phyloP scores from a whole-genome alignment of 1,284 basidiomycete genomes.

The Malassezia caprae region DNA sequence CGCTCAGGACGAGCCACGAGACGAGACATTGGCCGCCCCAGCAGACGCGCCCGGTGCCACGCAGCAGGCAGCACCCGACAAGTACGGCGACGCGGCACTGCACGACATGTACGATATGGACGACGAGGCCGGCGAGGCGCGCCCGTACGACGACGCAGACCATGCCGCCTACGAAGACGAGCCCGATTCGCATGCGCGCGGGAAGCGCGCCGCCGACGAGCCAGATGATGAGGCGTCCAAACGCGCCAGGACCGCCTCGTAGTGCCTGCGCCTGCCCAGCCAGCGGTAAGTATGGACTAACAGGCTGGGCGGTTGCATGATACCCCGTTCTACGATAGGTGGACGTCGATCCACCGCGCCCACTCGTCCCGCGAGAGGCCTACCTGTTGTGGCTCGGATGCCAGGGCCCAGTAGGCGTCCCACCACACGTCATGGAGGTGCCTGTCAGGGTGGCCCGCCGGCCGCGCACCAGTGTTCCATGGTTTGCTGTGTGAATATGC shows the following conservation, averaged over 20 bases:
- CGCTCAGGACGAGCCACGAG: background rate
- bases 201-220: background rate
- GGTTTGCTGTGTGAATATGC: constrained; percentile 23
- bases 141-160: background rate
- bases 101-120: constrained; percentile 12
- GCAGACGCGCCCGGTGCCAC: too few relatives aligned
- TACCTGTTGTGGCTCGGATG: background rate
- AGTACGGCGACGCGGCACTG: constrained; percentile 1
- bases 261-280: background rate
- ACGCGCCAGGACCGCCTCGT: background rate
- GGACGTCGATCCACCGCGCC: background rate
- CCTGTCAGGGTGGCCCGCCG: constrained; percentile 15
- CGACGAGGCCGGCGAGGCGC: constrained; percentile 2
- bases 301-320: background rate
- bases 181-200: background rate
- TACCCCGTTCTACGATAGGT: background rate
- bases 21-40: too few relatives aligned
- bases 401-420: constrained; percentile 18
- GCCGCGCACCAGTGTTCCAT: constrained; percentile 24
- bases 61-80: background rate
- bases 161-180: constrained; percentile 2
- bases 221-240: background rate
- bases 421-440: constrained; percentile 38
- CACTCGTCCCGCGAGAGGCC: constrained; percentile 5
- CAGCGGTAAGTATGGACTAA: constrained; percentile 3